phyloP scores from a whole-genome alignment of 441 rosid genomes.

The Mallotus repandus region DNA sequence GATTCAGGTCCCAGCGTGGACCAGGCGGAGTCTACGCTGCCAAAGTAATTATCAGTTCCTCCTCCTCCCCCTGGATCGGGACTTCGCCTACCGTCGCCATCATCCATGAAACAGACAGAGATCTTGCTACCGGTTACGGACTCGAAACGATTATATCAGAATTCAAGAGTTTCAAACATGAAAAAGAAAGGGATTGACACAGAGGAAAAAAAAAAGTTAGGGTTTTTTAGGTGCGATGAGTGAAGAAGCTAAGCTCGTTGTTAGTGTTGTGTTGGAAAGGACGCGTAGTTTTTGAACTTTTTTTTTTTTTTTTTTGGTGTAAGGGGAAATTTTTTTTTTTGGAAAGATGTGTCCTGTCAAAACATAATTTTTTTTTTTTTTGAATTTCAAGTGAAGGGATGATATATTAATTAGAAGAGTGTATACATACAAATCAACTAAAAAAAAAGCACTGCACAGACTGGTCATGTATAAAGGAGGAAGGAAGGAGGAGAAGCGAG shows the following conservation, averaged over 20 bases:
- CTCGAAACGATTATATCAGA: not conserved
- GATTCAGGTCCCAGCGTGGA: constrained; percentile 37
- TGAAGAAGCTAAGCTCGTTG: constrained; percentile 9
- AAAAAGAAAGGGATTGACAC: not conserved
- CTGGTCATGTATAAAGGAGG: too few relatives aligned
- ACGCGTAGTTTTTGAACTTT: constrained; percentile 26
- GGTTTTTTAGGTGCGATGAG: constrained; percentile 19
- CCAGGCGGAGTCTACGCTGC: constrained; percentile 34
- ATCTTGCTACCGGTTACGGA: not conserved
- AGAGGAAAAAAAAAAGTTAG: constrained; percentile 30
- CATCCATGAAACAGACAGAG: constrained; percentile 29
- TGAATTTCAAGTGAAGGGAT: too few relatives aligned
- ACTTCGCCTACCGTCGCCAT: constrained; percentile 16
- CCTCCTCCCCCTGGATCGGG: constrained; percentile 42
- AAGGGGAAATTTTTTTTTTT: not conserved
- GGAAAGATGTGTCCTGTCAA: constrained; percentile 7
- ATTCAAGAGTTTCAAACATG: not conserved
- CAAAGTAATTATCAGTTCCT: too few relatives aligned
- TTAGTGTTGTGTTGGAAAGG: constrained; percentile 23
- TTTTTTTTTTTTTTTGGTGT: not conserved
- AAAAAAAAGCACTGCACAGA: too few relatives aligned
- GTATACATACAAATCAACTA: too few relatives aligned
- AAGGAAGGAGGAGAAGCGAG: too few relatives aligned
- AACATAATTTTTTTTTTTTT: not conserved
- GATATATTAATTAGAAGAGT: too few relatives aligned